phyloP scores from a whole-genome alignment of 1,284 basidiomycete species.

The Schizophyllum amplum region DNA sequence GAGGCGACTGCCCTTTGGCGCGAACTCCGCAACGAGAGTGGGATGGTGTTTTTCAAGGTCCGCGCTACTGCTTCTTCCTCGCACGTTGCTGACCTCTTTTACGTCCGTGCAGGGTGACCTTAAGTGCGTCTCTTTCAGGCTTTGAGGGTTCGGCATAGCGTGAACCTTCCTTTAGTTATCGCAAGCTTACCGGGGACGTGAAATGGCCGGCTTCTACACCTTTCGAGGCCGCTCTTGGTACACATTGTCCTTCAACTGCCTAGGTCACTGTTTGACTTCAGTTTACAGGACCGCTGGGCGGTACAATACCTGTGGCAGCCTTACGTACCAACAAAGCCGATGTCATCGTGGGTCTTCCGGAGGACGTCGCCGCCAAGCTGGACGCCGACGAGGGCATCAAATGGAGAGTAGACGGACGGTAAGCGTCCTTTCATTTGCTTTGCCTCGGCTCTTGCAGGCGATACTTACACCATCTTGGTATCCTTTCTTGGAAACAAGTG shows the following conservation, averaged over 20 bases:
- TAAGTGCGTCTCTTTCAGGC: no score
- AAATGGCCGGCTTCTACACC: constrained; percentile 82
- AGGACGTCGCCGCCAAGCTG: constrained; percentile 56
- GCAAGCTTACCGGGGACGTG: constrained; percentile 88
- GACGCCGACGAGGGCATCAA: constrained; percentile 58
- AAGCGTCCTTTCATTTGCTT: constrained; percentile 33
- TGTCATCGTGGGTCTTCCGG: constrained; percentile 76
- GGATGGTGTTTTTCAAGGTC: constrained; percentile 89
- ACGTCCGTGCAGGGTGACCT: constrained; percentile 45
- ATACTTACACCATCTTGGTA: no score
- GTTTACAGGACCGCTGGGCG: constrained; percentile 67
- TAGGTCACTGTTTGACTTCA: no score
- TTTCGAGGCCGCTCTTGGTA: constrained; percentile 76
- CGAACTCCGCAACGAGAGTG: constrained; percentile 49
- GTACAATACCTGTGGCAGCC: constrained; percentile 75
- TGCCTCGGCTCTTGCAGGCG: no score
- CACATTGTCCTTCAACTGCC: constrained; percentile 15
- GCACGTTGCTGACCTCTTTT: constrained; percentile 63
- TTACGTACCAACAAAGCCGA: constrained; percentile 96
- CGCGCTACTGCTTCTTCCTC: constrained; percentile 6
- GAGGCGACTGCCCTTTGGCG: constrained; percentile 53
- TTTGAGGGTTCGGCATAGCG: no score
- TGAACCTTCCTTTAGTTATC: constrained; percentile 43
- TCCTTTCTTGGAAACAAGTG: no score
- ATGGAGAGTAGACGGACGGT: constrained; percentile 82